These are phyloP conservation scores for Aspergillus hiratsukae DNA, from an alignment of 2,329 filamentous ascomycete species.

Conservation along the genomic window DNA sequence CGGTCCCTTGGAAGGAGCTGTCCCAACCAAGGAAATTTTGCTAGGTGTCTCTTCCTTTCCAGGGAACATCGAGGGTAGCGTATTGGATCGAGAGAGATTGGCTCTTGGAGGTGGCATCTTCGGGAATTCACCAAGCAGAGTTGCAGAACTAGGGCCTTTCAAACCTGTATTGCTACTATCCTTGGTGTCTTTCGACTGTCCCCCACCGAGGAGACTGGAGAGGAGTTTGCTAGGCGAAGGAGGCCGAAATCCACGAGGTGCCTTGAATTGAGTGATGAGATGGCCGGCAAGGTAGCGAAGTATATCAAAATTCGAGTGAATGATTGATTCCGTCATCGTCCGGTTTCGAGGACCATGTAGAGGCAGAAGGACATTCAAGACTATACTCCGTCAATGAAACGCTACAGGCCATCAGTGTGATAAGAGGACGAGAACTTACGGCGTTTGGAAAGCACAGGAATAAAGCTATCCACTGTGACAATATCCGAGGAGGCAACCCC, in stretches of 20 bases:
- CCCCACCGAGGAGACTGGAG: slow-evolving; percentile 71
- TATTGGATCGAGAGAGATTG: slow-evolving; percentile 40
- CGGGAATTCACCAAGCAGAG: slow-evolving; percentile 41
- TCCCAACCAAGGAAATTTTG: slow-evolving; percentile 51
- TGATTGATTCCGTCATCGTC: slow-evolving; percentile 55
- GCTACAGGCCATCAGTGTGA: neutral
- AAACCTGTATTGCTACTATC: slow-evolving; percentile 23
- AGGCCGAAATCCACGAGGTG: slow-evolving; percentile 60
- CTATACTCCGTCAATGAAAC: slow-evolving; percentile 37
- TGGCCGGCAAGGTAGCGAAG: slow-evolving; percentile 65
- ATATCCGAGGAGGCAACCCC: slow-evolving; percentile 71
- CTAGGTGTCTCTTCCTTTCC: slow-evolving; percentile 39
- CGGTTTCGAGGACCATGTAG: slow-evolving; percentile 60
- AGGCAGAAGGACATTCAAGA: slow-evolving; percentile 66
- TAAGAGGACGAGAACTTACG: slow-evolving; percentile 47
- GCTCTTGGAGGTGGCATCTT: slow-evolving; percentile 37
- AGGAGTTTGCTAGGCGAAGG: slow-evolving; percentile 89
- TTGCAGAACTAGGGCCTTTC: slow-evolving; percentile 33
- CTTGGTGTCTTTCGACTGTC: slow-evolving; percentile 32
- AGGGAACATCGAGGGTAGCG: slow-evolving; percentile 41
- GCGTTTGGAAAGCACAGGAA: slow-evolving; percentile 69
- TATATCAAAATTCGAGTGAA: slow-evolving; percentile 74
- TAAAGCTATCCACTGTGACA: slow-evolving; percentile 65
- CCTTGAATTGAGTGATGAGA: slow-evolving; percentile 58
- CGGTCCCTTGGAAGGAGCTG: slow-evolving; percentile 47